phyloP scores from a whole-genome alignment of 2,329 filamentous ascomycete species.

The Fusarium pseudograminearum region DNA sequence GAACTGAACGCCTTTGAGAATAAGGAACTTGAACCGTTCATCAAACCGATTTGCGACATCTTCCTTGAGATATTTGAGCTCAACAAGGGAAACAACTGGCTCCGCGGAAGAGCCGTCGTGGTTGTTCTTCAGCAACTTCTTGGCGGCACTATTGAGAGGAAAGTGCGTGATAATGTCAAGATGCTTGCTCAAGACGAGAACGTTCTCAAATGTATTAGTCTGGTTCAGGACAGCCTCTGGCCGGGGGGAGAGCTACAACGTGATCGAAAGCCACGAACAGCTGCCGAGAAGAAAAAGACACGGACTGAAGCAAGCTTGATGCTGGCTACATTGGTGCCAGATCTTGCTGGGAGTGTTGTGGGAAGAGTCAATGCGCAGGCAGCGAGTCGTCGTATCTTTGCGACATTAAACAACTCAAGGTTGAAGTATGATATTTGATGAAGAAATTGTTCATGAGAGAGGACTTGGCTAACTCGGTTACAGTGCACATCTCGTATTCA shows the following conservation, averaged over 20 bases:
- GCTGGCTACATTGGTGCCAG: conserved; percentile 88
- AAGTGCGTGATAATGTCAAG: conserved; percentile 87
- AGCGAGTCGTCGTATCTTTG: conserved; percentile 88
- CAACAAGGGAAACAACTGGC: conserved; percentile 96
- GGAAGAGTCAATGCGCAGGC: conserved; percentile 91
- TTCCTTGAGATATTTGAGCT: conserved; percentile 97
- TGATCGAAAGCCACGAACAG: conserved; percentile 68
- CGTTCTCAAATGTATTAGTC: conserved; percentile 78
- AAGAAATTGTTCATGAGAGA: neutral
- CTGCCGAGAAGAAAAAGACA: conserved; percentile 81
- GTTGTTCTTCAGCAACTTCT: conserved; percentile 96
- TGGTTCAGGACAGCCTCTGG: conserved; percentile 85
- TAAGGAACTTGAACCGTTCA: conserved; percentile 90
- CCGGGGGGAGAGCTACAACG: conserved; percentile 72
- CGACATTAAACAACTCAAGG: conserved; percentile 88
- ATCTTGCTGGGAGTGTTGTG: conserved; percentile 92
- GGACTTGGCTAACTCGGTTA: conserved; percentile 28
- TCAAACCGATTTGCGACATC: conserved; percentile 97
- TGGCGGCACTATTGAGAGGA: conserved; percentile 94
- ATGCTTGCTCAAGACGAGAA: conserved; percentile 81
- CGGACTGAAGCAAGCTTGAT: conserved; percentile 89
- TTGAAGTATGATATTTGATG: conserved; percentile 76
- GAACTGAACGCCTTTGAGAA: conserved; percentile 94
- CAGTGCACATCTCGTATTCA: conserved; percentile 76
- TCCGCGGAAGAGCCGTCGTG: conserved; percentile 93